Evolutionary conservation across 306 rosid genomes (phyloP), one percentile per base, ranked within the genome.

Genomic region (Begonia fuchsioides): DNA sequence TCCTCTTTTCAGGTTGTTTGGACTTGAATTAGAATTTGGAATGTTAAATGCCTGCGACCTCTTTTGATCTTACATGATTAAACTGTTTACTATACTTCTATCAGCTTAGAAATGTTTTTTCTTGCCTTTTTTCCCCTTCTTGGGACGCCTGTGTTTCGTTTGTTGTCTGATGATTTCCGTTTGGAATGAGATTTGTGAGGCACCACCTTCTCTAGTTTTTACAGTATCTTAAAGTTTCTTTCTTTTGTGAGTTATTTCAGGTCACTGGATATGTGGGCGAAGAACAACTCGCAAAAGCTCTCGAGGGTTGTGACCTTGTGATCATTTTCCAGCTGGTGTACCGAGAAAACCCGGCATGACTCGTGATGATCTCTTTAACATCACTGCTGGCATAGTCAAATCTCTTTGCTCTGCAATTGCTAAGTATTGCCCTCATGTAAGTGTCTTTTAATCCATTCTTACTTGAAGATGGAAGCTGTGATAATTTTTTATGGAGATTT

Each of bases 281-380:
- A 26, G 95, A 62, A 0, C 65, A 85, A 59, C 87, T 84, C 12
- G 86, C 66, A 3, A 63, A 69, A 64, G 95, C 98, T 47, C 66
- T 90, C 84, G 85, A 90, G 63, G 95, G 94, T 55, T 76, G 83
- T 15, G 98, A 90, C 67, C 67, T 90, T 54, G 92, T 90, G 44
- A 71, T 90, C 15, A 85, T n/a, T n/a, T 90, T 53, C 98, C 98
- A 1, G 95, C 98, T 2, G 98, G 98, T 19, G 95, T 84, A 45
- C n/a, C n/a, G n/a, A n/a, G n/a, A n/a, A n/a, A n/a, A n/a, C n/a
- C n/a, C n/a, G n/a, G n/a, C n/a, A n/a, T n/a, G n/a, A n/a, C n/a
- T n/a, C n/a, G n/a, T n/a, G n/a, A n/a, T n/a, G n/a, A n/a, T n/a
- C n/a, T n/a, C 54, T 90, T 90, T 65, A 90, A 85, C 67, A 85